Evolutionary conservation across 306 rosid species (phyloP), one percentile per base, ranked within the genome.

Genomic region (Lathyrus sativus): DNA sequence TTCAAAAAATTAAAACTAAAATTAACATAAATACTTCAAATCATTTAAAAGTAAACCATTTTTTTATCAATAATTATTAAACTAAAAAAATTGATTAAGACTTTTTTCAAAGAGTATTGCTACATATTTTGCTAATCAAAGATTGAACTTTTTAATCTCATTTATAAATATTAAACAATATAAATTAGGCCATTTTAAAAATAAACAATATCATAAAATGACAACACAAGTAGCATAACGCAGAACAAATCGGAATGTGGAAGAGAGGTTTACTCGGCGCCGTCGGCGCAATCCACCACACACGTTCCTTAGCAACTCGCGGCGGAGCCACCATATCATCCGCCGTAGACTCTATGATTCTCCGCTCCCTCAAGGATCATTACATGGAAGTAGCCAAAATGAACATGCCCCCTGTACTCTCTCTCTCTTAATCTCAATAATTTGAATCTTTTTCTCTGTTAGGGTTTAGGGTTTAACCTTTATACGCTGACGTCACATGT

Each of bases 321-420:
- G 68, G 81, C 50, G 67, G 42, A 50, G 66, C 84, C 26, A 75
- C 85, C 10, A 76, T 81, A 2, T 53, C 31, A n/a, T 80, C 90
- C n/a, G 89, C 93, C 66, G 88, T 90, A 51, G 76, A 88, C 74
- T 86, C 98, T 29, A 18, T 88, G 68, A 63, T 93, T 15, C 93
- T 90, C 68, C 95, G 90, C 31, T 93, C 98, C 54, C 93, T 93
- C 49, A 93, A 90, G 65, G 97, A 90, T 3, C 98, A 93, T 90
- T 93, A 86, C 18, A 84, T 79, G 35, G 96, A 90, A 80, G 86
- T 87, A 71, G 72, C 96, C 81, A 86, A 78, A 84, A 88, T 87
- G 96, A 76, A 74, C 57, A 84, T 90, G 83, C 98, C 98, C 14
- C 91, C 97, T n/a, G 96, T 90, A 79, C 37, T 11, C 67, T 58